Percentiles rank a stretch among this genome's conserved stretches.
Conservation (phyloP, 306 rosid species). For the Arachis stenosperma region DNA sequence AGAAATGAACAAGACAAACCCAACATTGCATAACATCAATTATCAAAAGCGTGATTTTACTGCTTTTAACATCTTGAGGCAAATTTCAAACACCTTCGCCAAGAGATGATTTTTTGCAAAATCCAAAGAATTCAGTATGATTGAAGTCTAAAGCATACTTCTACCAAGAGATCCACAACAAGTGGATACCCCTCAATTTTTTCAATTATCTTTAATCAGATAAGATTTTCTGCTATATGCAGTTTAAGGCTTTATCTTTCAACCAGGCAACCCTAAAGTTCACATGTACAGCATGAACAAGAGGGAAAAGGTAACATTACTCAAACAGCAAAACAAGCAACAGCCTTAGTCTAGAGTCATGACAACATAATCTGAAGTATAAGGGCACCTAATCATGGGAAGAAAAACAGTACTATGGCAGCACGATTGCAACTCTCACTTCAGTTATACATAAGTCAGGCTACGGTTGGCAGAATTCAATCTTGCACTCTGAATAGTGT, state of each 20-base stretch:
- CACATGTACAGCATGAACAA: neutral
- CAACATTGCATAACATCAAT: neutral
- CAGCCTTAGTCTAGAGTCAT: neutral
- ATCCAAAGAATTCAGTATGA: neutral
- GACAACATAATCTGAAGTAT: neutral
- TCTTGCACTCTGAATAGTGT: neutral
- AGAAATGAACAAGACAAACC: neutral
- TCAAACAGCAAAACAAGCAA: neutral
- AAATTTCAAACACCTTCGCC: constrained; percentile 1
- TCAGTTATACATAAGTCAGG: constrained; percentile 7
- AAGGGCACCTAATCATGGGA: neutral
- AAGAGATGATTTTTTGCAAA: neutral
- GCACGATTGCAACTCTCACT: neutral
- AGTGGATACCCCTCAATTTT: neutral
- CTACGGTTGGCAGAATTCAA: neutral
- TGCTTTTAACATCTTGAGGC: neutral
- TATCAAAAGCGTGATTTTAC: neutral
- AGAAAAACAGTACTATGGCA: neutral
- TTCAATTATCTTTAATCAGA: neutral
- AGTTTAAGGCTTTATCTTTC: neutral
- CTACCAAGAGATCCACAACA: neutral
- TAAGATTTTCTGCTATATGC: neutral
- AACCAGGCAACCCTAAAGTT: neutral
- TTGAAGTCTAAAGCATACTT: neutral
- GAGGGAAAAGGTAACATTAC: neutral